Conservation (phyloP, 257 asterid species). For the Marsdenia floribunda region DNA sequence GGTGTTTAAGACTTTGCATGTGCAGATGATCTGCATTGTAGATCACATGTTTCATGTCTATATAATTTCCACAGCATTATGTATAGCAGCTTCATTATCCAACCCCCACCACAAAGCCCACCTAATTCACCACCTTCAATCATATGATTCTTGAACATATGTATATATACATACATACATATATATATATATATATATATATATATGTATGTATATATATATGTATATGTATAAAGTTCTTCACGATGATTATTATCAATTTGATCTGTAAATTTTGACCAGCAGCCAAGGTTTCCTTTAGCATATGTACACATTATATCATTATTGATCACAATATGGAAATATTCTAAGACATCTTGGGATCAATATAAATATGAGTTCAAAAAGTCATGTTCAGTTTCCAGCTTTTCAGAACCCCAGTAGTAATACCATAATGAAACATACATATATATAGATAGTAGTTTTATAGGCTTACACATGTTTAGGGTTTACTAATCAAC, state of each 20-base stretch:
- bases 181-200: too few relatives aligned
- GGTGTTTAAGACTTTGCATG: slow-evolving; percentile 9
- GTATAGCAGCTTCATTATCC: slow-evolving; percentile 15
- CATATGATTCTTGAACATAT: slow-evolving; percentile 47
- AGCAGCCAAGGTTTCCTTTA: slow-evolving; percentile 13
- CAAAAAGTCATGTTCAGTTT: neutral
- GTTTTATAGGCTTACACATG: neutral
- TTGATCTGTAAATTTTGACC: slow-evolving; percentile 18
- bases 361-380: neutral
- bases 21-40: slow-evolving; percentile 17
- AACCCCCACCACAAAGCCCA: neutral
- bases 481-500: neutral
- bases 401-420: neutral
- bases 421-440: neutral
- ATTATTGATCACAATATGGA: neutral
- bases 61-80: slow-evolving; percentile 22
- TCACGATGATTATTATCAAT: neutral
- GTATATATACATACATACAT: too few relatives aligned
- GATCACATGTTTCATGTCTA: slow-evolving; percentile 54
- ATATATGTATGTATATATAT: too few relatives aligned
- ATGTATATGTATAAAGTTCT: neutral
- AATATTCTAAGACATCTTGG: neutral
- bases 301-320: neutral
- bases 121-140: slow-evolving; percentile 22
- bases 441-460: neutral